These are phyloP conservation scores for Isatis lusitanica DNA, from an alignment of 441 rosid genomes.

Conservation along the genomic window DNA sequence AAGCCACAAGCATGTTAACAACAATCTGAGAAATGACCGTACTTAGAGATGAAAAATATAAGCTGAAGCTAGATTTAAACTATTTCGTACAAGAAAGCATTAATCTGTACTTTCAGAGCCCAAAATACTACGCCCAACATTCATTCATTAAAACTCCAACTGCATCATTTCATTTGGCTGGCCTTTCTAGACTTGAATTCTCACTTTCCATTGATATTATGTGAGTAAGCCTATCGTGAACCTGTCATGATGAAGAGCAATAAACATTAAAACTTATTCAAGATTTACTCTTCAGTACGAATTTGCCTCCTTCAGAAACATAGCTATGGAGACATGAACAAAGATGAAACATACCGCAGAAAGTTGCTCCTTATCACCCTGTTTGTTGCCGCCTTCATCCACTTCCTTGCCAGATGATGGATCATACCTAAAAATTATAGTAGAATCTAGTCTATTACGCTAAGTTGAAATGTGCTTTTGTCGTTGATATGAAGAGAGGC, in stretches of 20 bases:
- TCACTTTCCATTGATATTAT: constrained; percentile 79
- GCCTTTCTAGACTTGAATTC: constrained; percentile 55
- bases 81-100: constrained; percentile 7
- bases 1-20: constrained; percentile 59
- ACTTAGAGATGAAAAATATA: not conserved
- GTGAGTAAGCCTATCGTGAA: constrained; percentile 72
- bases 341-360: constrained; percentile 51
- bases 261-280: not conserved
- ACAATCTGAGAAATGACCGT: constrained; percentile 51
- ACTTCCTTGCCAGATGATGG: constrained; percentile 41
- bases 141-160: constrained; percentile 6
- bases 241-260: constrained; percentile 48
- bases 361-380: constrained; percentile 50
- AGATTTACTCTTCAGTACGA: not conserved
- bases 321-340: constrained; percentile 13
- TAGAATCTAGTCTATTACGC: not conserved
- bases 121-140: not conserved
- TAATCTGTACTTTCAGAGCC: constrained; percentile 8
- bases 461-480: not conserved
- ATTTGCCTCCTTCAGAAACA: not conserved
- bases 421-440: constrained; percentile 55
- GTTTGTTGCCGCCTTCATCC: constrained; percentile 35
- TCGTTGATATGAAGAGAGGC: not conserved
- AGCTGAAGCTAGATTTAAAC: constrained; percentile 13
- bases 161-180: constrained; percentile 32